phyloP scores from a whole-genome alignment of 108 stramenopile species.

The Discostella stelligeroides region DNA sequence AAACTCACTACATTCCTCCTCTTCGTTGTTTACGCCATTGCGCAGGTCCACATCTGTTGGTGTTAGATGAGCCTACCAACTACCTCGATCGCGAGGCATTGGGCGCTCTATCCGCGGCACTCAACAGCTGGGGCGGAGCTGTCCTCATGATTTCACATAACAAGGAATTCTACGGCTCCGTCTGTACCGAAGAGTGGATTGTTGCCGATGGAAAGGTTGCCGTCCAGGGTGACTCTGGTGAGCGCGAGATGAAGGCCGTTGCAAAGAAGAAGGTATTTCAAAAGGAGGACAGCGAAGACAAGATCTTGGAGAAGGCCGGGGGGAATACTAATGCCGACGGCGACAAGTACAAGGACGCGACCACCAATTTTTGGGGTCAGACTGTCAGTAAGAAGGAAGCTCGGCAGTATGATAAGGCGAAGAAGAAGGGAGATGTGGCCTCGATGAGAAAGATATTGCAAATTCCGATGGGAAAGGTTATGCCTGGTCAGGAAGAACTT shows the following conservation, averaged over 20 bases:
- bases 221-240: slow-evolving; percentile 81
- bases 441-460: slow-evolving; percentile 87
- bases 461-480: slow-evolving; percentile 83
- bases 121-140: slow-evolving; percentile 96
- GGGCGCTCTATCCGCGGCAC: slow-evolving; percentile 90
- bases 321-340: slow-evolving; percentile 83
- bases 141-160: slow-evolving; percentile 99
- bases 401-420: slow-evolving; percentile 85
- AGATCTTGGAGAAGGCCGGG: slow-evolving; percentile 75
- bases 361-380: slow-evolving; percentile 85
- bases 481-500: slow-evolving; percentile 90
- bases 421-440: slow-evolving; percentile 87
- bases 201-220: slow-evolving; percentile 81
- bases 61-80: slow-evolving; percentile 99
- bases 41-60: slow-evolving; percentile 90
- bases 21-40: not conserved
- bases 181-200: slow-evolving; percentile 97
- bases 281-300: slow-evolving; percentile 72
- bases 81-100: slow-evolving; percentile 97
- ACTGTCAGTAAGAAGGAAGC: slow-evolving; percentile 91
- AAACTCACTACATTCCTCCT: not conserved
- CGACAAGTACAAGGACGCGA: slow-evolving; percentile 91
- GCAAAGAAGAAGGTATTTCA: slow-evolving; percentile 81
- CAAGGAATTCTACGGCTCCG: slow-evolving; percentile 92
- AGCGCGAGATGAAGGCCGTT: slow-evolving; percentile 90